Base-by-base conservation (phyloP, 805 yeast genomes). In the Kurtzmaniella fragi region DNA sequence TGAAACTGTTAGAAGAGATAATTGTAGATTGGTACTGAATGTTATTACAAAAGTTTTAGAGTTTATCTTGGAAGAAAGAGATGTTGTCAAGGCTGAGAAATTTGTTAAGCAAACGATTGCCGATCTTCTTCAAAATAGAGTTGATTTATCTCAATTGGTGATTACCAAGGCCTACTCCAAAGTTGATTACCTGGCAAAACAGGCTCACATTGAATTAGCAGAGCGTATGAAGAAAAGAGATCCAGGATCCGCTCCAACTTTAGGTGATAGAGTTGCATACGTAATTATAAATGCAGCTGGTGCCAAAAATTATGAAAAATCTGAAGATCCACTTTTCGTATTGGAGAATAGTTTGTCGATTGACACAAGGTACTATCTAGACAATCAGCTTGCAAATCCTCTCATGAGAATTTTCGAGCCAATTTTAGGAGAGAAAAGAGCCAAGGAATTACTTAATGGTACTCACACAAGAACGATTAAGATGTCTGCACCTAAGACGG, bases 201-300 rank as follows among this genome's bases (percentile, higher is more conserved):
- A 93, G 60, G 97, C 99, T 0, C 99, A 93, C 61, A 95, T 90
- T 20, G 97, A 91, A 49, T 73, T 93, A 33, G 96, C 99, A 0
- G 96, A 90, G 53, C 74, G 97, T 51, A 93, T 93, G 97, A 76
- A 81, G 39, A 88, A 89, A 57, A 82, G 99, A 70, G 99, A 93
- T 56, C 84, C 95, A 0, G 99, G 99, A 17, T 84, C 95, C 6
- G 99, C 99, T 1, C 99, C 99, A 3, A 80, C 88, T 10, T 74
- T 93, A 35, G 99, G 99, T 42, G 99, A 93, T 58, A 85, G 99
- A 64, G 98, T 93, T 26, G 98, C 98, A 5, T 93, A 91, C 57
- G 99, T 93, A 28, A 90, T 93, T 42, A 83, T 86, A 49, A 65
- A 62, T 37, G 80, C 91, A 0, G 82, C 87, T 4, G 82, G 87